These are phyloP conservation scores for Boletus tylopilopsis DNA, from an alignment of 768 basidiomycete genomes.

Conservation along the genomic window DNA sequence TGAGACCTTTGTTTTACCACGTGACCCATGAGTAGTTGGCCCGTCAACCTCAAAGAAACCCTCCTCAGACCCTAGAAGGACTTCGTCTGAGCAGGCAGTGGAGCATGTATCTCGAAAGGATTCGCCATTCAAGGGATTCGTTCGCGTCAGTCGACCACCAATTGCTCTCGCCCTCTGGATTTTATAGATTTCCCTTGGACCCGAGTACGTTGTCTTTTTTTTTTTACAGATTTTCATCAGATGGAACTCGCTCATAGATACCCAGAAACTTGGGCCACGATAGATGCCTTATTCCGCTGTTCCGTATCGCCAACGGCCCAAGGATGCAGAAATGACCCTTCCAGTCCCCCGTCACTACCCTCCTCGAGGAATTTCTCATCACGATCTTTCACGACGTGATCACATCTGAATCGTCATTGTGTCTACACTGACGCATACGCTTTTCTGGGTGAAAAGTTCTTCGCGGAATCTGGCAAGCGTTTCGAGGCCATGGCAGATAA, in stretches of 20 bases:
- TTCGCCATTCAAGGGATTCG: too few species aligned
- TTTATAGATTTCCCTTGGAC: too few species aligned
- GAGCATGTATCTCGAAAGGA: neutral
- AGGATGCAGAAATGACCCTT: neutral
- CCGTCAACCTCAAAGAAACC: neutral
- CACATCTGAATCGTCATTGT: conserved; percentile 6
- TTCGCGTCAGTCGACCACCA: too few species aligned
- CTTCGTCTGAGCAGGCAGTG: neutral
- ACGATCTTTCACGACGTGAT: conserved; percentile 20
- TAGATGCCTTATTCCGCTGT: neutral
- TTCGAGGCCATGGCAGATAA: conserved; percentile 13
- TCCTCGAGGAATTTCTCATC: conserved; percentile 20
- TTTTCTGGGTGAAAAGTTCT: conserved; percentile 1
- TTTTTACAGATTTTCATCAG: too few species aligned
- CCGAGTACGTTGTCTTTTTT: too few species aligned
- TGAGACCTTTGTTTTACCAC: too few species aligned
- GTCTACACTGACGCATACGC: neutral
- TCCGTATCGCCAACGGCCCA: neutral
- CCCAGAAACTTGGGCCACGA: too few species aligned
- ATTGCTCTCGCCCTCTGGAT: too few species aligned
- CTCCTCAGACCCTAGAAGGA: neutral
- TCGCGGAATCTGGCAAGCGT: conserved; percentile 16
- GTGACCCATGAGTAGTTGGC: too few species aligned
- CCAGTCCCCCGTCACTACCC: conserved; percentile 3
- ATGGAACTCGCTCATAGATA: too few species aligned